Percentiles rank a stretch among this genome's conserved stretches.
phyloP scores from a whole-genome alignment of 768 basidiomycete genomes.

The Leucosporidium yakuticum region DNA sequence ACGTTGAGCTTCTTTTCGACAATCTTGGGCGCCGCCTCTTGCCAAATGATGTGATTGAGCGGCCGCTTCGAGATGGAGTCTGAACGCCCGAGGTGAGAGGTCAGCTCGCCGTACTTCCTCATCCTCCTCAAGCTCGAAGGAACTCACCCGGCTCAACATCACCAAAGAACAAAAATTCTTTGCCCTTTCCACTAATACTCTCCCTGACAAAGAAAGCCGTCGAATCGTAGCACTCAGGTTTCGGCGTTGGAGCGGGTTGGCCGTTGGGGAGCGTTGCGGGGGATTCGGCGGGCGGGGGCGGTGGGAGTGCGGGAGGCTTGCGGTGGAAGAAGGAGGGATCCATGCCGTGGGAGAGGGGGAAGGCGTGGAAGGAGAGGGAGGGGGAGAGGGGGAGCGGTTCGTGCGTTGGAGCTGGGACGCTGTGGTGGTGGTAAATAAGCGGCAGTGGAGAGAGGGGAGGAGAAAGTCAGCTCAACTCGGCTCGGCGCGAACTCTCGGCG shows the following conservation, averaged over 20 bases:
- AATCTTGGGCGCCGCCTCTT: constrained; percentile 69
- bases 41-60: constrained; percentile 69
- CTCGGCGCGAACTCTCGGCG: constrained; percentile 9
- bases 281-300: neutral
- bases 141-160: constrained; percentile 66
- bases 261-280: neutral
- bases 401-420: constrained; percentile 10
- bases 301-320: constrained; percentile 30
- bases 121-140: constrained; percentile 14
- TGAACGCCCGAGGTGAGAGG: neutral
- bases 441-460: constrained; percentile 38
- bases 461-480: constrained; percentile 42
- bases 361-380: constrained; percentile 52
- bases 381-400: constrained; percentile 45
- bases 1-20: constrained; percentile 56
- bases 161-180: constrained; percentile 87
- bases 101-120: neutral
- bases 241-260: neutral
- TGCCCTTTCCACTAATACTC: constrained; percentile 49
- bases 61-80: constrained; percentile 63
- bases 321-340: constrained; percentile 45
- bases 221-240: constrained; percentile 56
- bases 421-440: constrained; percentile 1
- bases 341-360: constrained; percentile 67
- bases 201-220: constrained; percentile 75